Evolutionary conservation across 2,329 filamentous ascomycete genomes (phyloP), one percentile per base, ranked within the genome.

Genomic region (Aspergillus pseudoglaucus): DNA sequence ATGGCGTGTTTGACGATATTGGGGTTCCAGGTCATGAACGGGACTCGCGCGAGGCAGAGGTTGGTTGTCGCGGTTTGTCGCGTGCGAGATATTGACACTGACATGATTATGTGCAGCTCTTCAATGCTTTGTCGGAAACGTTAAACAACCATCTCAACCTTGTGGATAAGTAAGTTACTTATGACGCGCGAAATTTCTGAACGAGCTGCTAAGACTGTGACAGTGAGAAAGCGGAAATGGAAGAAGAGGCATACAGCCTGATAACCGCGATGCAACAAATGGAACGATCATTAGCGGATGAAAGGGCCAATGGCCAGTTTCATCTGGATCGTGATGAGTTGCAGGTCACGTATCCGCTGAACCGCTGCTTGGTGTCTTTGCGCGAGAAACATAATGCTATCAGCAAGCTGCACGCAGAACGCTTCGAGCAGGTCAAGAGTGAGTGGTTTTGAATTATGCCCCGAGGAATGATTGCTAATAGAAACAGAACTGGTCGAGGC

Each of bases 391-490:
- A 95, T 62, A 77, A 75, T 49, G 82, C 87, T 45, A 81, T 97
- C 57, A 83, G 81, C 70, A 88, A 86, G 64, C 74, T 93, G 49
- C 90, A 98, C 69, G 85, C 83, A 54, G 90, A 97, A 70, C 85
- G 93, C 51, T 96, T 89, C 61, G 90, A 96, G 64, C 90, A 97
- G 75, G 89, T 97, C 50, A 91, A 88, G 71, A 96, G 89, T 94
- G 74, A 59, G 85, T 70, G n/a, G 0, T 10, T 7, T 15, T 10
- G 17, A 20, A 6, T 6, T 15, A 30, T 2, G 20, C 7, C 2
- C 35, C 22, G 37, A 10, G 15, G 23, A 15, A 18, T 15, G 18
- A 1, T 10, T 46, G 44, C 64, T 70, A 48, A 71, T 52, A 14
- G 3, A 18, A 1, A n/a, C 58, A 94, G 89, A 96, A 76, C 85